A percentile compares a stretch with the other conserved stretches of the same genome.
Conservation (phyloP, 225 moss, liverwort and hornwort genomes). For the Physcomitrellopsis africana region DNA sequence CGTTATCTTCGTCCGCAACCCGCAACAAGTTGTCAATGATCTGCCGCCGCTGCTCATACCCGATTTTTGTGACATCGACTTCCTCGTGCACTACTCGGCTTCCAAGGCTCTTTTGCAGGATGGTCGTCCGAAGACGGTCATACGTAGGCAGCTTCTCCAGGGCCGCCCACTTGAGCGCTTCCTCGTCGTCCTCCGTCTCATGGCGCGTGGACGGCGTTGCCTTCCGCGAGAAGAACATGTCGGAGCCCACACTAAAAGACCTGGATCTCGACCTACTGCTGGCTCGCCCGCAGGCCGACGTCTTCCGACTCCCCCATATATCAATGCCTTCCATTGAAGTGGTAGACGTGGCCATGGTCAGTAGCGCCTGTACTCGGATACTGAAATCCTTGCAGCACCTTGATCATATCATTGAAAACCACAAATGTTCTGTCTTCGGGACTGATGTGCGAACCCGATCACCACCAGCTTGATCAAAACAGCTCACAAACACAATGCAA, state of each 20-base stretch:
- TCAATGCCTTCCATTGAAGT: slow-evolving; percentile 34
- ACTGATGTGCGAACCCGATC: no score
- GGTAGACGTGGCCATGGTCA: slow-evolving; percentile 29
- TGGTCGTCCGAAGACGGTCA: slow-evolving; percentile 54
- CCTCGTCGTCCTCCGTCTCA: slow-evolving; percentile 37
- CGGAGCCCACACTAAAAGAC: slow-evolving; percentile 40
- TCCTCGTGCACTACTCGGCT: slow-evolving; percentile 54
- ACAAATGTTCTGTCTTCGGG: no score
- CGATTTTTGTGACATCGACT: slow-evolving; percentile 58
- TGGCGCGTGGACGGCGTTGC: slow-evolving; percentile 35
- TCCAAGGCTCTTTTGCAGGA: slow-evolving; percentile 53
- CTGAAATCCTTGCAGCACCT: not conserved
- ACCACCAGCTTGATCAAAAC: no score
- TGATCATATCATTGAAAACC: not conserved
- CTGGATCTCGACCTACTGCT: slow-evolving; percentile 34
- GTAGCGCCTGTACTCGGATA: not conserved
- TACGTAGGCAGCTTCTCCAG: slow-evolving; percentile 49
- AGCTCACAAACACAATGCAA: no score
- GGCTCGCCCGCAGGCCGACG: slow-evolving; percentile 13
- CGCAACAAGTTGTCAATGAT: slow-evolving; percentile 54
- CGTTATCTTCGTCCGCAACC: slow-evolving; percentile 52
- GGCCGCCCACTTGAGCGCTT: slow-evolving; percentile 44
- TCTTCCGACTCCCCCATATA: slow-evolving; percentile 41
- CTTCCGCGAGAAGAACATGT: slow-evolving; percentile 36
- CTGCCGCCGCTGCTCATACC: slow-evolving; percentile 44